phyloP scores from a whole-genome alignment of 257 asterid species.

The Lantana camara region DNA sequence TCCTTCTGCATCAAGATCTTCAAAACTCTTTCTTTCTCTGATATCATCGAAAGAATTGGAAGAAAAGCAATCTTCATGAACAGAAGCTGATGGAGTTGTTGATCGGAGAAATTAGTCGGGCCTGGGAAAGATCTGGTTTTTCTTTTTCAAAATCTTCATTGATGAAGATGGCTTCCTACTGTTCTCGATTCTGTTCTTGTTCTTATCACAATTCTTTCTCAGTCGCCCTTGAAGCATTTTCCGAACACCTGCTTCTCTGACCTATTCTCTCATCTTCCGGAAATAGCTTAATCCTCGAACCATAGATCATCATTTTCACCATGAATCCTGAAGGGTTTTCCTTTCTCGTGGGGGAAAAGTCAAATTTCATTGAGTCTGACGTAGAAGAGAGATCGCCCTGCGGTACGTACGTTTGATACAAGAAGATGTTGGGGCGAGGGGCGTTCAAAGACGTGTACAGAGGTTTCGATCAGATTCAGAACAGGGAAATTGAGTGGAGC shows the following conservation, averaged over 20 bases:
- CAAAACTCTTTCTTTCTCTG: too few relatives aligned
- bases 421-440: constrained; percentile 44
- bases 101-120: neutral
- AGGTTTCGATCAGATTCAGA: constrained; percentile 34
- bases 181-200: constrained; percentile 16
- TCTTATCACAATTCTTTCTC: constrained; percentile 26
- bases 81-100: neutral
- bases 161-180: constrained; percentile 21
- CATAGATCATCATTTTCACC: neutral
- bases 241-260: constrained; percentile 16
- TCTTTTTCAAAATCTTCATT: too few relatives aligned
- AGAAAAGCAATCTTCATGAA: constrained; percentile 6
- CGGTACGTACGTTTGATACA: constrained; percentile 31
- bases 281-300: neutral
- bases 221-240: constrained; percentile 33
- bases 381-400: constrained; percentile 38
- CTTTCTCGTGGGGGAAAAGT: neutral
- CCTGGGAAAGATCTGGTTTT: neutral
- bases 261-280: neutral
- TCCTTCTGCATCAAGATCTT: too few relatives aligned
- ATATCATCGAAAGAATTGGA: neutral
- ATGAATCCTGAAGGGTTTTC: constrained; percentile 10
- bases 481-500: constrained; percentile 45
- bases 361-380: neutral
- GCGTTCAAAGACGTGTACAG: constrained; percentile 39